Evolutionary conservation across 2,329 filamentous ascomycete genomes (phyloP).

Genomic region (Akanthomyces lecanii): DNA sequence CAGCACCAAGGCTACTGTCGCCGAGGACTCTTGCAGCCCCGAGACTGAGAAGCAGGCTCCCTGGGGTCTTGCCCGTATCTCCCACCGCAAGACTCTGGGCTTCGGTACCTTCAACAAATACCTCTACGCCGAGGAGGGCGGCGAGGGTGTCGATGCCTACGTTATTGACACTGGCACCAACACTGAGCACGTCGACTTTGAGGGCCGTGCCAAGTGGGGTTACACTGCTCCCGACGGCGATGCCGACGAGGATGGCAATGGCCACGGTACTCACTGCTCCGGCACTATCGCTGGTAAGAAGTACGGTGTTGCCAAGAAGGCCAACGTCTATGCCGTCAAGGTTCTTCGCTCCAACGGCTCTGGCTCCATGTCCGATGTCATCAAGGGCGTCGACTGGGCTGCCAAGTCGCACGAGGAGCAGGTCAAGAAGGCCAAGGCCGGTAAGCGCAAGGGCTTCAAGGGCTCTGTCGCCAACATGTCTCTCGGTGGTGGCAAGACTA

Average conservation of each 20-base stretch:
- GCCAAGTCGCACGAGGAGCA: conserved; percentile 74
- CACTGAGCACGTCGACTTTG: conserved; percentile 90
- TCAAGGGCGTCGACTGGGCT: conserved; percentile 96
- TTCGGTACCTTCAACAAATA: conserved; percentile 99
- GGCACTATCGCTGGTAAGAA: conserved; percentile 97
- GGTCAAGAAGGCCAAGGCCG: conserved; percentile 73
- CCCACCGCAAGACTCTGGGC: conserved; percentile 79
- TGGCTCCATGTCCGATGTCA: conserved; percentile 96
- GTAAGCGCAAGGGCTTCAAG: conserved; percentile 96
- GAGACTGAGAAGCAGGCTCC: conserved; percentile 86
- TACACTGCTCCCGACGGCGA: conserved; percentile 89
- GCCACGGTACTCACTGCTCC: conserved; percentile 98
- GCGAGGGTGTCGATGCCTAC: conserved; percentile 97
- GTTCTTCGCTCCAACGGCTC: conserved; percentile 96
- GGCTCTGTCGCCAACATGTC: conserved; percentile 99
- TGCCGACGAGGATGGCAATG: conserved; percentile 88
- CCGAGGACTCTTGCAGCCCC: conserved; percentile 42
- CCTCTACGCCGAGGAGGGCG: conserved; percentile 81
- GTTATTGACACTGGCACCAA: conserved; percentile 98
- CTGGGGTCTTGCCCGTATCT: conserved; percentile 98
- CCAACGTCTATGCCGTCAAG: conserved; percentile 94
- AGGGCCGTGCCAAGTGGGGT: conserved; percentile 92
- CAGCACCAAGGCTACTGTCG: conserved; percentile 34
- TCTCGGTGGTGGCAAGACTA: conserved; percentile 94
- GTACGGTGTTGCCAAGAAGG: conserved; percentile 99